Percentiles rank a stretch among this genome's conserved stretches.
Conservation (phyloP, 1,284 basidiomycete genomes). For the Trichosporon faecale region DNA sequence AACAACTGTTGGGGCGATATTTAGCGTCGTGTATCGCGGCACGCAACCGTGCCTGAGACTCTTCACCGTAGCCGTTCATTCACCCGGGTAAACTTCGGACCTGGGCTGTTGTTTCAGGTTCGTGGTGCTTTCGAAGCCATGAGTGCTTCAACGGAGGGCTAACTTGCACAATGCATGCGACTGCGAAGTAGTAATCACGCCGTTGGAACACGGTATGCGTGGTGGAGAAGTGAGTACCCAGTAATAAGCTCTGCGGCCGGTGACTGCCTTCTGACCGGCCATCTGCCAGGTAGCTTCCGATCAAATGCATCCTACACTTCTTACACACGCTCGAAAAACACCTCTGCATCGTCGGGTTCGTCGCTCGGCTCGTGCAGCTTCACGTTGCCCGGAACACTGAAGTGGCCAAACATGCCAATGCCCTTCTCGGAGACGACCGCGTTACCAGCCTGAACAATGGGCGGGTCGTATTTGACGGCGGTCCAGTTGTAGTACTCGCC, state of each 20-base stretch:
- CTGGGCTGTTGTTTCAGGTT: too few relatives aligned
- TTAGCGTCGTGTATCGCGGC: background rate
- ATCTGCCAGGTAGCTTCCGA: too few relatives aligned
- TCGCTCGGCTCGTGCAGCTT: background rate
- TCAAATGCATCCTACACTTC: background rate
- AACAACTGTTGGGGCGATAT: background rate
- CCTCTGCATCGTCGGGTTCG: conserved; percentile 6
- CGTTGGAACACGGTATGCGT: too few relatives aligned
- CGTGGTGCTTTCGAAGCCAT: background rate
- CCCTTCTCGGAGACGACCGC: conserved; percentile 10
- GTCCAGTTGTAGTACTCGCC: conserved; percentile 21
- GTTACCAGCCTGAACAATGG: background rate
- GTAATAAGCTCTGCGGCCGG: too few relatives aligned
- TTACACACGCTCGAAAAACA: conserved; percentile 9
- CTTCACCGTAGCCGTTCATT: background rate
- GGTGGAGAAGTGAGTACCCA: too few relatives aligned
- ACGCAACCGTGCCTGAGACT: background rate
- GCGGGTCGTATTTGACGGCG: background rate
- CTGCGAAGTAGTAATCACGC: background rate
- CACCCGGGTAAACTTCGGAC: background rate
- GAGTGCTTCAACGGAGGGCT: background rate
- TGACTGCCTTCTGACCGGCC: too few relatives aligned
- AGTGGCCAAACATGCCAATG: conserved; percentile 17
- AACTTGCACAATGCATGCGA: background rate
- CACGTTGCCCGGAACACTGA: background rate